Percentiles rank a stretch among this genome's conserved stretches.
Evolutionary conservation across 768 basidiomycete species (phyloP).

Genomic region (Auricularia sp.): DNA sequence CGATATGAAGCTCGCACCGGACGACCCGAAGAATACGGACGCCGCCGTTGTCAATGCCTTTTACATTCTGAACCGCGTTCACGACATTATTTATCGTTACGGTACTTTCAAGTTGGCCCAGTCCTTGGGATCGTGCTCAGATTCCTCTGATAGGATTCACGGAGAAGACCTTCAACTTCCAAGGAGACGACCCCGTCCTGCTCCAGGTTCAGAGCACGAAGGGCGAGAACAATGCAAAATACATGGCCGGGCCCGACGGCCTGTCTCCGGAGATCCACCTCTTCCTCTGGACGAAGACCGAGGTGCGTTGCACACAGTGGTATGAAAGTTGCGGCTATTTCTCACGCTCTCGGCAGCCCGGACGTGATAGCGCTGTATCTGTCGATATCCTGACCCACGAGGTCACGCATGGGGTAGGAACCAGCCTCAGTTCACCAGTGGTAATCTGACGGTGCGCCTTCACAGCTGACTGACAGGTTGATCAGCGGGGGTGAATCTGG

Average conservation of each 20-base stretch:
- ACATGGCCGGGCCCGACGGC: not conserved
- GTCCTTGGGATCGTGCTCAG: not conserved
- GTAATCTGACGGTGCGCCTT: not conserved
- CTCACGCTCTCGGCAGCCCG: conserved; percentile 15
- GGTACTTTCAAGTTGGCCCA: not conserved
- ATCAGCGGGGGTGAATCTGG: conserved; percentile 45
- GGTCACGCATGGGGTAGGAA: conserved; percentile 28
- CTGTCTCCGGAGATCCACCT: not conserved
- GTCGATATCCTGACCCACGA: conserved; percentile 48
- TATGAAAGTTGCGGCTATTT: conserved; percentile 3
- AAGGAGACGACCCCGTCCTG: conserved; percentile 26
- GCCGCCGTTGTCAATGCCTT: conserved; percentile 3
- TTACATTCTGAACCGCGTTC: not conserved
- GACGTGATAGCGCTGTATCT: conserved; percentile 54
- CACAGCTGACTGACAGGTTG: conserved; percentile 27
- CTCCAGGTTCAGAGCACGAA: conserved; percentile 14
- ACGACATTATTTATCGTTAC: conserved; percentile 2
- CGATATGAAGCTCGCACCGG: conserved; percentile 23
- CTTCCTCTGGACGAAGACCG: not conserved
- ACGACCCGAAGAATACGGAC: conserved; percentile 11
- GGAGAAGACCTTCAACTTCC: conserved; percentile 29
- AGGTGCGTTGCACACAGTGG: conserved; percentile 14
- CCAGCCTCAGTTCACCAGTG: not conserved
- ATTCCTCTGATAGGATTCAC: conserved; percentile 20
- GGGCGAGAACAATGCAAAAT: not conserved